A percentile compares a stretch with the other conserved stretches of the same genome.
Conservation (phyloP, 805 yeast genomes). For the Barnettozyma californica region DNA sequence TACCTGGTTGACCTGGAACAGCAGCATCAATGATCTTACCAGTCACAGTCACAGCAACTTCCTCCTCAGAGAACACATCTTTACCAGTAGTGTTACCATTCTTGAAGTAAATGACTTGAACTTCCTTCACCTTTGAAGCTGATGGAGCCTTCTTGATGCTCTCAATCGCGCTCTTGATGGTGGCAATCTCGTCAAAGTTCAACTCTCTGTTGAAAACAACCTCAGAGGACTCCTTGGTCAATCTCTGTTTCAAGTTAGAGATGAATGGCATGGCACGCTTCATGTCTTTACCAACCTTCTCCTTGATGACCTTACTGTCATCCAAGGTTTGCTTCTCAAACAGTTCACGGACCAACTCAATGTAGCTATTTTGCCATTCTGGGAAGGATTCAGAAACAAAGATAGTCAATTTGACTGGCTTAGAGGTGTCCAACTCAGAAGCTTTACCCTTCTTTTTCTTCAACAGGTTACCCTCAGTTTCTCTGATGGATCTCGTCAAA, state of each 20-base stretch:
- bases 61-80: conserved; percentile 64
- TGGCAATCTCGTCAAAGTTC: conserved; percentile 70
- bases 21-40: conserved; percentile 76
- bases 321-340: conserved; percentile 59
- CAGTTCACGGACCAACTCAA: conserved; percentile 73
- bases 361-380: conserved; percentile 82
- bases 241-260: conserved; percentile 75
- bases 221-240: conserved; percentile 61
- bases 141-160: conserved; percentile 63
- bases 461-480: conserved; percentile 80
- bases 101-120: conserved; percentile 57
- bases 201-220: conserved; percentile 87
- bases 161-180: conserved; percentile 50
- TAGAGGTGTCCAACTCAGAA: conserved; percentile 65
- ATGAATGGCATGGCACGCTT: conserved; percentile 98
- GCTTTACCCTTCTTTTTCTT: conserved; percentile 79
- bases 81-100: conserved; percentile 60
- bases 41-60: conserved; percentile 52
- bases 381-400: conserved; percentile 82
- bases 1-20: conserved; percentile 92
- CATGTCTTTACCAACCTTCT: conserved; percentile 79
- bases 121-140: conserved; percentile 45
- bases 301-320: conserved; percentile 60
- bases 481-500: conserved; percentile 81
- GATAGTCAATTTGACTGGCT: conserved; percentile 69